Conservation (phyloP, 371 early-diverging fungal genomes). For the Syncephalis fuscata region DNA sequence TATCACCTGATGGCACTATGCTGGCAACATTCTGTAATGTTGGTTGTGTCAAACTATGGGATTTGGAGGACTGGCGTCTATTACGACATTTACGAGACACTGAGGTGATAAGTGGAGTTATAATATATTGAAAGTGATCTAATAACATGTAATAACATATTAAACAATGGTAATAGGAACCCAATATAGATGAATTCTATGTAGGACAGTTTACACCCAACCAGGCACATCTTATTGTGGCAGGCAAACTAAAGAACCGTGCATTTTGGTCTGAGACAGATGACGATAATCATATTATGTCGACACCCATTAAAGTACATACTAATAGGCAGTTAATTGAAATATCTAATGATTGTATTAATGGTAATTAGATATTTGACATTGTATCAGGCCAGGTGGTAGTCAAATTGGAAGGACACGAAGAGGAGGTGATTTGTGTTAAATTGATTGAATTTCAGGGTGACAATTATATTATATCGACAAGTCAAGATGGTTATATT, state of each 20-base stretch:
- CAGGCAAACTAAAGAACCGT: conserved; percentile 72
- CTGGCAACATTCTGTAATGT: conserved; percentile 69
- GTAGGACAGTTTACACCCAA: conserved; percentile 53
- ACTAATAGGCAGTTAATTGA: neutral
- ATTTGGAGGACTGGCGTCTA: conserved; percentile 40
- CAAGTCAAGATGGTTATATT: conserved; percentile 87
- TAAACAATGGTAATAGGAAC: conserved; percentile 23
- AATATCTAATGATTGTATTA: neutral
- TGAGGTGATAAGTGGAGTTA: conserved; percentile 15
- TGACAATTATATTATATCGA: conserved; percentile 62
- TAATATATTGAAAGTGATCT: neutral
- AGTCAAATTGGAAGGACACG: conserved; percentile 52
- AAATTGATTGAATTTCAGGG: conserved; percentile 55
- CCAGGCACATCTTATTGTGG: conserved; percentile 30
- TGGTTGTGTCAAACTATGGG: conserved; percentile 70
- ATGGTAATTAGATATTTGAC: conserved; percentile 44
- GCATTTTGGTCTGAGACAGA: conserved; percentile 72
- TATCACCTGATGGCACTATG: conserved; percentile 67
- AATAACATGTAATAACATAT: conserved; percentile 1
- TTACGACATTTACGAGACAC: conserved; percentile 56
- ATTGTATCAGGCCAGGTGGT: conserved; percentile 50
- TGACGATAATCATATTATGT: conserved; percentile 80
- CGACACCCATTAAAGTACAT: conserved; percentile 63
- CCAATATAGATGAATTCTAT: conserved; percentile 79
- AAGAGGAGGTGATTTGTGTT: conserved; percentile 71